Evolutionary conservation across 495 filamentous ascomycete species (phyloP), one percentile per base, ranked within the genome.

Genomic region (Penicillium simplicissimum): DNA sequence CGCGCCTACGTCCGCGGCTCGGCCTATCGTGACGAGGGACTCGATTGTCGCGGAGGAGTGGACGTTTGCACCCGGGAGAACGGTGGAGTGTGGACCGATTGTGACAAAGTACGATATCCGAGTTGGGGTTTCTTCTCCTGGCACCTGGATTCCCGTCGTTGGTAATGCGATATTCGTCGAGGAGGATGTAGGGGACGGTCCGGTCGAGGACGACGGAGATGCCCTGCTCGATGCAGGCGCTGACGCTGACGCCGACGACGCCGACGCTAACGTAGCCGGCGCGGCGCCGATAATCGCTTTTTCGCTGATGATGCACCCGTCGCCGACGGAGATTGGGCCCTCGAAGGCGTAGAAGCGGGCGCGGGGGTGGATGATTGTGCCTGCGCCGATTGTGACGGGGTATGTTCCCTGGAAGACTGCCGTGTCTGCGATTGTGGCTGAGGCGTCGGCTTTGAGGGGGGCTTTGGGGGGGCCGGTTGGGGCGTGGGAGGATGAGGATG

Each of bases 331-430:
- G 35, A 97, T 83, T 21, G 88, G 84, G 0, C 90, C 93, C 48
- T 83, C 77, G 40, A 81, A 78, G 1, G 89, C 86, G 66, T 88
- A 86, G 65, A 97, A 78, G 52, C 83, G 82, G 0, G 86, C 83
- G 58, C 91, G 89, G 1, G 93, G 93, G 75, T 97, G 93, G 58
- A 97, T 78, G n/a, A 96, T 84, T 15, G 84, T 87, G 69, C 90
- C 85, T 36, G 84, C 76, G 60, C 85, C 85, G 65, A 96, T 85
- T 43, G 81, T 84, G 58, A 97, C 89, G 15, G 82, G 81, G 74
- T 92, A 80, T 4, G 82, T 86, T 25, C 93, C 93, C 7, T 85
- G 85, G 59, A 96, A 79, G 9, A 86, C 67, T 8, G 88, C 89
- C n/a, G 85, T 85, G 63, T 94, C 90, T 68, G 91, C 83, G 70